phyloP scores from a whole-genome alignment of 176 grass and related monocot genomes.

The Juncus effusus region DNA sequence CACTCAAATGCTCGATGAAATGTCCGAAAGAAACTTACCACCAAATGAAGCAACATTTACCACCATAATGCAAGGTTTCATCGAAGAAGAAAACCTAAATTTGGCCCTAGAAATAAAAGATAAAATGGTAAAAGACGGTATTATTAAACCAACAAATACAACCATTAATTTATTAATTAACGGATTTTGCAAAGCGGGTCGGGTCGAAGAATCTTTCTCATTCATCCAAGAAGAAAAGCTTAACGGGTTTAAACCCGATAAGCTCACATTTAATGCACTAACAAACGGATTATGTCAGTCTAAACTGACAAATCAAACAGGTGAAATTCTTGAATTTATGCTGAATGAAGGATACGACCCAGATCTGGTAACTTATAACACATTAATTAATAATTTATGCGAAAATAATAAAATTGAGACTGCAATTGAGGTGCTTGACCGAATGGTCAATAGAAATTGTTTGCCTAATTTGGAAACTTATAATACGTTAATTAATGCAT shows the following conservation, averaged over 20 bases:
- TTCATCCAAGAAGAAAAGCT: slow-evolving; percentile 49
- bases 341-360: slow-evolving; percentile 59
- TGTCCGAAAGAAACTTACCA: slow-evolving; percentile 33
- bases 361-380: slow-evolving; percentile 65
- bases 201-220: slow-evolving; percentile 53
- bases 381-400: slow-evolving; percentile 49
- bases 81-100: slow-evolving; percentile 70
- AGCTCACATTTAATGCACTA: slow-evolving; percentile 59
- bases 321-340: slow-evolving; percentile 72
- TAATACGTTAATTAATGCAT: slow-evolving; percentile 65
- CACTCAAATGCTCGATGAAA: slow-evolving; percentile 66
- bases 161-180: slow-evolving; percentile 63
- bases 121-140: slow-evolving; percentile 50
- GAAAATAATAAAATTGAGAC: slow-evolving; percentile 52
- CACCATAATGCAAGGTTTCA: slow-evolving; percentile 76
- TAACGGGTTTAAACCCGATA: slow-evolving; percentile 59
- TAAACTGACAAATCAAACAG: slow-evolving; percentile 48
- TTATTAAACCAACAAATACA: slow-evolving; percentile 39
- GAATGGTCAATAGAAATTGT: slow-evolving; percentile 56
- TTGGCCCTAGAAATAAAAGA: slow-evolving; percentile 56
- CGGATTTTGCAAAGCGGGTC: slow-evolving; percentile 68
- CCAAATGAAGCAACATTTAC: slow-evolving; percentile 60
- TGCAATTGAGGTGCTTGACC: slow-evolving; percentile 53
- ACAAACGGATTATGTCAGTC: slow-evolving; percentile 66
- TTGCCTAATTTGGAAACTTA: slow-evolving; percentile 70